phyloP scores from a whole-genome alignment of 2,329 filamentous ascomycete genomes.

The Fusarium setosum region DNA sequence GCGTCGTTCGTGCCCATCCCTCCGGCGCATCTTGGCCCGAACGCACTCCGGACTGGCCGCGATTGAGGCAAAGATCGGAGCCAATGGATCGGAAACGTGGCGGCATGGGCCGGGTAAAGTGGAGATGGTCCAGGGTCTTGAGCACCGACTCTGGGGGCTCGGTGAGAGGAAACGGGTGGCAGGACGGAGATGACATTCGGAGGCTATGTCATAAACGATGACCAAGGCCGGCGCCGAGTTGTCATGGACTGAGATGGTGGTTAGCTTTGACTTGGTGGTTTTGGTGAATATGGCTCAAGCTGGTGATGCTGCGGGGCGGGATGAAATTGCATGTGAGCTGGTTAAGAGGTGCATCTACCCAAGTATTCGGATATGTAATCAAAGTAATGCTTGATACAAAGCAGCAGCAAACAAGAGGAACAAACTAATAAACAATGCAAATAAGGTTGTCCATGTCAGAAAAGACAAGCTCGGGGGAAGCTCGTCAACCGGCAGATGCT shows the following conservation, averaged over 20 bases:
- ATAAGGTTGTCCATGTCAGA: too few species aligned
- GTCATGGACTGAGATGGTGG: background rate
- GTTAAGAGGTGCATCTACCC: too few species aligned
- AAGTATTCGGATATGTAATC: too few species aligned
- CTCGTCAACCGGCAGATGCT: background rate
- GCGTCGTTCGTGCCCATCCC: background rate
- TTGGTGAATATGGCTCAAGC: background rate
- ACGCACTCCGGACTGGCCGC: background rate
- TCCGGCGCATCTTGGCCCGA: constrained; percentile 32
- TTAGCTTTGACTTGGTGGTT: background rate
- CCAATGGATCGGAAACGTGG: constrained; percentile 48
- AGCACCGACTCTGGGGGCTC: constrained; percentile 4
- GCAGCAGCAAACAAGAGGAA: too few species aligned
- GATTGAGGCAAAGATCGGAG: constrained; percentile 23
- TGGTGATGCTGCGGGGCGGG: background rate
- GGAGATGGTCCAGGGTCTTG: constrained; percentile 16
- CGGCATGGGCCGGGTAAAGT: constrained; percentile 27
- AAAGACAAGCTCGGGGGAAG: background rate
- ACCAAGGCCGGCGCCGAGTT: background rate
- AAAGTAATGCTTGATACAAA: too few species aligned
- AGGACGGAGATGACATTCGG: constrained; percentile 7
- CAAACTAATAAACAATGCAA: too few species aligned
- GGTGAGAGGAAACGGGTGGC: constrained; percentile 29
- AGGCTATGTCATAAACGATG: constrained; percentile 1
- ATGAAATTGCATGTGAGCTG: constrained; percentile 8